Conservation (phyloP, 2,329 filamentous ascomycete species). For the Rutstroemia sp. region DNA sequence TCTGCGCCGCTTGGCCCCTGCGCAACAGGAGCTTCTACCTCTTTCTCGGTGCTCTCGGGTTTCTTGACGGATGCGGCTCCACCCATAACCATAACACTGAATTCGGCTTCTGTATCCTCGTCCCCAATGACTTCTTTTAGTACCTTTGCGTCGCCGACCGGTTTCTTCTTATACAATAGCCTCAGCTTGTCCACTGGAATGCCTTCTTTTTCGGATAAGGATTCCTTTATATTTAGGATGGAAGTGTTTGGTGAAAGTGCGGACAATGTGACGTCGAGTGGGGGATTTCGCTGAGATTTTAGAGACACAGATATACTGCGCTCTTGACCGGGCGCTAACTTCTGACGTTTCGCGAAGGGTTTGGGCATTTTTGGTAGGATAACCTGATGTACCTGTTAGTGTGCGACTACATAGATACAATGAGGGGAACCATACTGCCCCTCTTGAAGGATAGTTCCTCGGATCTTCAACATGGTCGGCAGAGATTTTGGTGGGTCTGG, state of each 20-base stretch:
- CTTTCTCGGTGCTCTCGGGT: constrained; percentile 30
- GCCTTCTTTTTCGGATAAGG: constrained; percentile 55
- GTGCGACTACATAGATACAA: neutral
- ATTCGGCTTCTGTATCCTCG: constrained; percentile 55
- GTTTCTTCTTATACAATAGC: constrained; percentile 81
- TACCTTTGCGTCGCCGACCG: constrained; percentile 68
- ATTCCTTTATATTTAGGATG: constrained; percentile 69
- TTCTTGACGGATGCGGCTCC: constrained; percentile 47
- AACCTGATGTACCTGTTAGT: constrained; percentile 41
- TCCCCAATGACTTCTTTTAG: constrained; percentile 63
- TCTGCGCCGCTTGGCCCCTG: constrained; percentile 49
- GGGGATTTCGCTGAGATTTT: constrained; percentile 71
- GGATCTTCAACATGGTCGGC: constrained; percentile 87
- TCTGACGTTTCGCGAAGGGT: constrained; percentile 40
- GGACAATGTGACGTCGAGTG: constrained; percentile 58
- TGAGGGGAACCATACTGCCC: constrained; percentile 53
- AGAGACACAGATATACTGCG: constrained; percentile 52
- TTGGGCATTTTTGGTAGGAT: constrained; percentile 63
- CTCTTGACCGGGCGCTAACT: constrained; percentile 44
- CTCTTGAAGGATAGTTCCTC: constrained; percentile 65
- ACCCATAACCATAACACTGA: constrained; percentile 83
- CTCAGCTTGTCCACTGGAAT: constrained; percentile 74
- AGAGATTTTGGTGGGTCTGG: constrained; percentile 72
- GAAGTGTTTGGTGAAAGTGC: constrained; percentile 61
- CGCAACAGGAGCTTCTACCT: constrained; percentile 34